Percentiles rank a stretch among this genome's conserved stretches.
Conservation (phyloP, 352 stramenopile species). For the Hyaloperonospora brassicae region DNA sequence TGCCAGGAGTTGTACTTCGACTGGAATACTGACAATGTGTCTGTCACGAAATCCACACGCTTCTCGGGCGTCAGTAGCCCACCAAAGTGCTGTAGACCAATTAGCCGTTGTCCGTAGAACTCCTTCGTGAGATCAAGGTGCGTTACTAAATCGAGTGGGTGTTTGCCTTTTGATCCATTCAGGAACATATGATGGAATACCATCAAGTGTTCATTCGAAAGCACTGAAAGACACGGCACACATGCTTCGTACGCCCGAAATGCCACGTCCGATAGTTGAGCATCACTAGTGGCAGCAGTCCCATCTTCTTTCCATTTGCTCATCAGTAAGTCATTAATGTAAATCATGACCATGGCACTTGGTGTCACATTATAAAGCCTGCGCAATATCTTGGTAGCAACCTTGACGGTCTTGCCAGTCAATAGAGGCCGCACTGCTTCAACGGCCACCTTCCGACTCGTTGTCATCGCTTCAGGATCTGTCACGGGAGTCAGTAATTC, state of each 20-base stretch:
- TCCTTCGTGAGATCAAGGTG: constrained; percentile 27
- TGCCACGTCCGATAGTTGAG: constrained; percentile 35
- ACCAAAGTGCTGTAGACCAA: constrained; percentile 30
- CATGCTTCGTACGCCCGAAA: constrained; percentile 66
- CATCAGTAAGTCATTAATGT: constrained; percentile 39
- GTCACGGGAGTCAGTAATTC: constrained; percentile 35
- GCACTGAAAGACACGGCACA: constrained; percentile 51
- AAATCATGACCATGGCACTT: constrained; percentile 63
- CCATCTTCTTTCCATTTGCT: constrained; percentile 43
- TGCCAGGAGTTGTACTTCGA: constrained; percentile 36
- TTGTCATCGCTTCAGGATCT: constrained; percentile 11
- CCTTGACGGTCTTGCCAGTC: constrained; percentile 53
- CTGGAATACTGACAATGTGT: constrained; percentile 39
- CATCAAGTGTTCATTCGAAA: constrained; percentile 58
- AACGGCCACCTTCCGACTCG: constrained; percentile 29
- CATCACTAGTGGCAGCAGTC: constrained; percentile 1
- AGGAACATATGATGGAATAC: constrained; percentile 51
- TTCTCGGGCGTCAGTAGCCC: constrained; percentile 35
- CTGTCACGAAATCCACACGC: constrained; percentile 41
- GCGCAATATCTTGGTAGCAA: constrained; percentile 65
- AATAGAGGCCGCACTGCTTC: constrained; percentile 43
- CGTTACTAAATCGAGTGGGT: constrained; percentile 13
- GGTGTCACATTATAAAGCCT: constrained; percentile 52
- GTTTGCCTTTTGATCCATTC: constrained; percentile 14
- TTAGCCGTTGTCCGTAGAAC: constrained; percentile 48